phyloP scores from a whole-genome alignment of 495 filamentous ascomycete species.

The Wilcoxina mikolae region DNA sequence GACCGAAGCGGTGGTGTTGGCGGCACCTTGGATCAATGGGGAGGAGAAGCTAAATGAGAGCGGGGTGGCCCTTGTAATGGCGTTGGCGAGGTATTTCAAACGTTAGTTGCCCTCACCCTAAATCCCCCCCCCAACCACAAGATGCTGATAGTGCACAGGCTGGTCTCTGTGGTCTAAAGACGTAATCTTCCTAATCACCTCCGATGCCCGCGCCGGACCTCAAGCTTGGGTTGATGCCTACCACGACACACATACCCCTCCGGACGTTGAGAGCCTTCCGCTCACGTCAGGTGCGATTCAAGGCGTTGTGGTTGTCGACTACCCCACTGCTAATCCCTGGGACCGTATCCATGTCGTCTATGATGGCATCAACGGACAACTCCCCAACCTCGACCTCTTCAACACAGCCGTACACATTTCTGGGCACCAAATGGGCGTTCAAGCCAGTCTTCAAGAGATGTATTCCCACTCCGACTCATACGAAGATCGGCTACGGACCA shows the following conservation, averaged over 20 bases:
- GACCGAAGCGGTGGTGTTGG: slow-evolving; percentile 91
- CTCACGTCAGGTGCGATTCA: slow-evolving; percentile 87
- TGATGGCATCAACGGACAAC: slow-evolving; percentile 89
- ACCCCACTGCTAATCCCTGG: slow-evolving; percentile 68
- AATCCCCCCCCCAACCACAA: not conserved
- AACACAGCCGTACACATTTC: slow-evolving; percentile 86
- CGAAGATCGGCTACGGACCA: slow-evolving; percentile 65
- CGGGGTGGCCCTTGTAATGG: slow-evolving; percentile 70
- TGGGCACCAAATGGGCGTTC: slow-evolving; percentile 82
- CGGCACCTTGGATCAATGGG: slow-evolving; percentile 76
- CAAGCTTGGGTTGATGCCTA: slow-evolving; percentile 98
- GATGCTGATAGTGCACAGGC: slow-evolving; percentile 33
- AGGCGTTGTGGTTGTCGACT: slow-evolving; percentile 86
- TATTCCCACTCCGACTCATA: slow-evolving; percentile 72
- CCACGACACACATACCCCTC: slow-evolving; percentile 64
- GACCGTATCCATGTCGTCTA: slow-evolving; percentile 80
- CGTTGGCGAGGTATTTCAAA: slow-evolving; percentile 80
- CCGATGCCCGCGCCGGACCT: slow-evolving; percentile 76
- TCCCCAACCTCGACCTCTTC: slow-evolving; percentile 89
- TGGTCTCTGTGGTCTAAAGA: slow-evolving; percentile 99
- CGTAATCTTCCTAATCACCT: slow-evolving; percentile 79
- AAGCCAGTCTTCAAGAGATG: slow-evolving; percentile 69
- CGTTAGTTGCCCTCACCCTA: slow-evolving; percentile 32
- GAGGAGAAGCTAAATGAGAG: slow-evolving; percentile 67
- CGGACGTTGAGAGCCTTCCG: slow-evolving; percentile 55